Evolutionary conservation across 306 rosid species (phyloP).

Genomic region (Rosa rugosa): DNA sequence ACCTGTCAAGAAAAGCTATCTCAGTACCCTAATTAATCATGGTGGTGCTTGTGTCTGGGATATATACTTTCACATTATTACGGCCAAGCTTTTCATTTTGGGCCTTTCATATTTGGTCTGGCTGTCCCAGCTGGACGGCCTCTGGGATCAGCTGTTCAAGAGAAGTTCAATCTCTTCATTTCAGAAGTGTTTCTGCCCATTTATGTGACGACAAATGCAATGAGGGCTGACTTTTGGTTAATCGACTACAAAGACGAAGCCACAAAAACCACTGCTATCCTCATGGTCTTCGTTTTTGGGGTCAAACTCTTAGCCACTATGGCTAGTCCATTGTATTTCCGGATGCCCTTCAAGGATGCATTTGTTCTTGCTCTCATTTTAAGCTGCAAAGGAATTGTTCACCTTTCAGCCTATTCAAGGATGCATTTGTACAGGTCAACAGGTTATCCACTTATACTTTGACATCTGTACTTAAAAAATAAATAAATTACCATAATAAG

Average conservation of each 20-base stretch:
- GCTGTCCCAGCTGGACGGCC: conserved; percentile 70
- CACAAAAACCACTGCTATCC: background rate
- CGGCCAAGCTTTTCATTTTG: conserved; percentile 33
- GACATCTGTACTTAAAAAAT: no score
- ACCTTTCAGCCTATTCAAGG: conserved; percentile 31
- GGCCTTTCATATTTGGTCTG: conserved; percentile 60
- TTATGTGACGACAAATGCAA: conserved; percentile 38
- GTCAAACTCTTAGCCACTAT: conserved; percentile 24
- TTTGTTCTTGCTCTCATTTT: conserved; percentile 52
- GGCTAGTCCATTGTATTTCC: conserved; percentile 26
- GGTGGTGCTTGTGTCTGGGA: conserved; percentile 33
- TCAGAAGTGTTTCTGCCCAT: conserved; percentile 47
- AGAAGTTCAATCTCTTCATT: conserved; percentile 40
- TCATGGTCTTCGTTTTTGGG: background rate
- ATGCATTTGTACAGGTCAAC: no score
- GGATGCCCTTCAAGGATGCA: conserved; percentile 38
- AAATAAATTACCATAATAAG: no score
- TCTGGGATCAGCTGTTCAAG: conserved; percentile 53
- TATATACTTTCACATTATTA: background rate
- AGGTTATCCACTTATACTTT: no score
- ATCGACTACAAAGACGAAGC: background rate
- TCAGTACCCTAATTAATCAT: conserved; percentile 22
- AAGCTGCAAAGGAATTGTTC: conserved; percentile 55
- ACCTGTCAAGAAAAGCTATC: conserved; percentile 33
- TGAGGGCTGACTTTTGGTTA: conserved; percentile 39